Conservation (phyloP, 2,329 filamentous ascomycete species). For the Berkeleyomyces rouxiae region DNA sequence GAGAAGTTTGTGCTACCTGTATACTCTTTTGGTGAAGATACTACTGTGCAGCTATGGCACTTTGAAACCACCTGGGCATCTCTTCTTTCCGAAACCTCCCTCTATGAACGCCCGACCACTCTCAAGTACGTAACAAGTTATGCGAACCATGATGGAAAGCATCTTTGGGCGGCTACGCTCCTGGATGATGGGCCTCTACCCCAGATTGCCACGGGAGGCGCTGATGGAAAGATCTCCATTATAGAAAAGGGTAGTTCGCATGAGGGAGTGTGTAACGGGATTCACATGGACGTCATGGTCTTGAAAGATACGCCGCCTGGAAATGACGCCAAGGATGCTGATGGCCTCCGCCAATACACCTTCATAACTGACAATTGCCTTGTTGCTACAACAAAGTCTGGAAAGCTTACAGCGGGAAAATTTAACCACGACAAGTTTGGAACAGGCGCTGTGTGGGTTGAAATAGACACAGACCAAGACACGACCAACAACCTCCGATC, state of each 20-base stretch:
- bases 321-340: slow-evolving; percentile 11
- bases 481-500: slow-evolving; percentile 25
- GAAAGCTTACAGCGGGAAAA: slow-evolving; percentile 23
- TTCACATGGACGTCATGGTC: slow-evolving; percentile 11
- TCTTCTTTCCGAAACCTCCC: not conserved
- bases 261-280: not conserved
- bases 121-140: slow-evolving; percentile 39
- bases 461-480: slow-evolving; percentile 23
- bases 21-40: slow-evolving; percentile 74
- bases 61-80: slow-evolving; percentile 21
- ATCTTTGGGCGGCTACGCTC: slow-evolving; percentile 63
- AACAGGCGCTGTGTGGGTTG: slow-evolving; percentile 25
- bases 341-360: slow-evolving; percentile 44
- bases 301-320: slow-evolving; percentile 1
- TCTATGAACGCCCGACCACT: not conserved
- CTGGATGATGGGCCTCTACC: slow-evolving; percentile 19
- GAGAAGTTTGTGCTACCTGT: slow-evolving; percentile 28
- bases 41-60: slow-evolving; percentile 57
- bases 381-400: slow-evolving; percentile 42
- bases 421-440: slow-evolving; percentile 32
- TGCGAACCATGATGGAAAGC: slow-evolving; percentile 65
- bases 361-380: slow-evolving; percentile 39
- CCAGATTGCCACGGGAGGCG: slow-evolving; percentile 59
- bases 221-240: slow-evolving; percentile 54
- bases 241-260: slow-evolving; percentile 19